These are phyloP conservation scores for Lepidium aucheri DNA, from an alignment of 345 rosid species.

Conservation along the genomic window DNA sequence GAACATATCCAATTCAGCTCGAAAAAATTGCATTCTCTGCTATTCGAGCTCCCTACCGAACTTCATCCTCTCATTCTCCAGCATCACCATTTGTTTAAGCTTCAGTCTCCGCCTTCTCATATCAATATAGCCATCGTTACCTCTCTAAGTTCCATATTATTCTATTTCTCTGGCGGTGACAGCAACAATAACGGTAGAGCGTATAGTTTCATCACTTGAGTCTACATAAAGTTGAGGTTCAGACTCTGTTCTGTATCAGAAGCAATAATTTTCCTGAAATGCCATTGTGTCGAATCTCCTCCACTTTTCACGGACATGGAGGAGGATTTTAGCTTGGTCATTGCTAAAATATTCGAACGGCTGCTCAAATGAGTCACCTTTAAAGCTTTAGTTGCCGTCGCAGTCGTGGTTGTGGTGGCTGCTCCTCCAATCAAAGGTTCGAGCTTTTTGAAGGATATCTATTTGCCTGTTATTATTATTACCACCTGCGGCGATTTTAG, in stretches of 20 bases:
- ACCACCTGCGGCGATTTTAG: slow-evolving; percentile 38
- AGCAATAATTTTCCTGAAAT: slow-evolving; percentile 9
- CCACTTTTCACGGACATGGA: slow-evolving; percentile 2
- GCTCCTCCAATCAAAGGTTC: slow-evolving; percentile 41
- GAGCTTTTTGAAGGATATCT: slow-evolving; percentile 57
- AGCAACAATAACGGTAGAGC: slow-evolving; percentile 18
- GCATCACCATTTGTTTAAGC: slow-evolving; percentile 59
- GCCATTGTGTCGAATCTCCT: slow-evolving; percentile 16
- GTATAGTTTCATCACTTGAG: slow-evolving; percentile 9
- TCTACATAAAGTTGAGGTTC: slow-evolving; percentile 16
- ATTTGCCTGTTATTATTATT: slow-evolving; percentile 37
- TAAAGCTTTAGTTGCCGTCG: slow-evolving; percentile 31
- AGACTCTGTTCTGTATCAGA: slow-evolving; percentile 16
- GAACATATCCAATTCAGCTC: slow-evolving; percentile 56
- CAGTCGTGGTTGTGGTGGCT: slow-evolving; percentile 10
- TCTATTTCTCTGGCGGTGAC: neutral
- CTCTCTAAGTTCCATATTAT: too few relatives aligned
- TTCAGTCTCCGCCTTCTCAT: slow-evolving; percentile 62
- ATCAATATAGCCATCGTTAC: slow-evolving; percentile 48
- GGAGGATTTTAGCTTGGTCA: neutral
- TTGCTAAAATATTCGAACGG: slow-evolving; percentile 17
- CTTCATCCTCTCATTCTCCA: slow-evolving; percentile 72
- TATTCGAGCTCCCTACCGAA: slow-evolving; percentile 64
- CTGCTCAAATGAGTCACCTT: slow-evolving; percentile 43
- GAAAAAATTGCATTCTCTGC: slow-evolving; percentile 72